Base-by-base conservation (phyloP, 192 early-diverging fungal genomes). In the Entomortierella beljakovae region DNA sequence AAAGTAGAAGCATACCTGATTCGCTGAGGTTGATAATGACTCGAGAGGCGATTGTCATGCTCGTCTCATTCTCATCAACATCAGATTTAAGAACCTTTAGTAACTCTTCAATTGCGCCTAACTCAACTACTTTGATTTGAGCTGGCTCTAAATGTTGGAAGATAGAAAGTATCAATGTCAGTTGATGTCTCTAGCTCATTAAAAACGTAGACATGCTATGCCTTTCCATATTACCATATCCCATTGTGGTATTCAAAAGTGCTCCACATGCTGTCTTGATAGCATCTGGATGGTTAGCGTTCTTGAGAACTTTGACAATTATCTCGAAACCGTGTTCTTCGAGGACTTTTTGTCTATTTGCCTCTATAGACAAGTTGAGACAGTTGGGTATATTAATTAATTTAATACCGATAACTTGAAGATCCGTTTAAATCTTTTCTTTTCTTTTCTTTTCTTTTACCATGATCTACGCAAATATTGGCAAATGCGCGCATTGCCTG, bases 381-480 rank as follows among this genome's bases (percentile, higher is more conserved):
- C n/a, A n/a, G n/a, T n/a, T n/a, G n/a, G n/a, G n/a, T n/a, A n/a
- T n/a, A n/a, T n/a, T n/a, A n/a, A 9, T 40, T 43, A 5, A 29
- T 35, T 34, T 57, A 57, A 33, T 5, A 64, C 16, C 6, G 51
- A 53, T 46, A 46, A 46, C 43, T 20, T 46, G 13, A 38, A 38
- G 6, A 13, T 8, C 6, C 6, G 37, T 8, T 37, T 25, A 46
- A 2, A 28, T 43, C 22, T 20, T 26, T 58, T 43, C 31, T 53
- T 57, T 48, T 16, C 16, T 22, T 37, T 8, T 25, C 18, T n/a
- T 51, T 54, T 48, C 16, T 15, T 43, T 68, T 84, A 87, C 88
- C 84, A 63, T 84, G 79, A 67, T 86, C 81, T 57, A 89, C 82
- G 34, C 86, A 89, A 9, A 87, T 58, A 40, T 89, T 89, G 32